Evolutionary conservation across 23 red algal genomes (phyloP), one percentile per base, ranked within the genome.

Genomic region (Gracilaria caudata): DNA sequence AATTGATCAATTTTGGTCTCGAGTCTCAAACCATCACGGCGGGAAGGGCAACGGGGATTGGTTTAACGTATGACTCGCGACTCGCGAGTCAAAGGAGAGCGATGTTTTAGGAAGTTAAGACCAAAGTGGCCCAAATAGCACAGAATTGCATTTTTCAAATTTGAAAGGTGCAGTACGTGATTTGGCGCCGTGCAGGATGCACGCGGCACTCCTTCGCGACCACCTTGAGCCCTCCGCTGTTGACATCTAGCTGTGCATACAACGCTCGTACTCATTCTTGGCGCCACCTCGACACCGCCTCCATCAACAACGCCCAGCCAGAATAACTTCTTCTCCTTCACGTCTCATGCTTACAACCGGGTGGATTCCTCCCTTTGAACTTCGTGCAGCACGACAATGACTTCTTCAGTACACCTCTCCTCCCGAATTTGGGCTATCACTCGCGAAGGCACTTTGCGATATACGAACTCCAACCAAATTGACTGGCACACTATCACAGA

Each of bases 371-470:
- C 29, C 19, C 21, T 43, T 75, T 36, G 20, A 28, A 14, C 70
- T 47, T 75, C 70, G 37, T 29, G 23, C 37, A 29, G 39, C 49
- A 46, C 25, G 7, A 38, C 25, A 24, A 89, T 89, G 85, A 34
- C 73, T 38, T 40, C 19, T 40, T 38, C 73, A 39, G 85, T 89
- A 44, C 51, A 78, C 34, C 43, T 73, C 21, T 61, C 45, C 60
- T 68, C 64, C 73, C 85, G 43, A 21, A 23, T 89, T 49, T 89
- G 85, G 85, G 72, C 85, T 28, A 78, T 89, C 43, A 55, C 51
- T 54, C 72, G 36, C 36, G 85, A 79, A 24, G 85, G 85, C 24
- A 47, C 85, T 13, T 63, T 89, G 45, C 74, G 71, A 55, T 61
- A 89, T 33, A 78, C 49, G 0, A 16, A 49, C 57, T 36, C 72